These are phyloP conservation scores for Boletus eberwhitei DNA, from an alignment of 768 basidiomycete species.

Conservation along the genomic window DNA sequence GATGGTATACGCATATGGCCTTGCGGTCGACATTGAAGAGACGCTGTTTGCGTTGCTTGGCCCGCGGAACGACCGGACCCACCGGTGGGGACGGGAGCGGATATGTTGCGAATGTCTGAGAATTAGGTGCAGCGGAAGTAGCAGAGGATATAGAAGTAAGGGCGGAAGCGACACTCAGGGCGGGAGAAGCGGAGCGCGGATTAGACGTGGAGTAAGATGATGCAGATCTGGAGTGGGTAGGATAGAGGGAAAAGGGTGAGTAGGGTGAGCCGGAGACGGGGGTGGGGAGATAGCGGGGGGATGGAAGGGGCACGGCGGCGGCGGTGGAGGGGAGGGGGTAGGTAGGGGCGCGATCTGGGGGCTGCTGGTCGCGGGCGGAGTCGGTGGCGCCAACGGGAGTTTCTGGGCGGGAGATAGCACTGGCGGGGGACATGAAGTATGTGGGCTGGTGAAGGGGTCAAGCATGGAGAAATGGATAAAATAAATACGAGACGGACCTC, in stretches of 20 bases:
- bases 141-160: conserved; percentile 51
- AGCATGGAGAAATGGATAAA: not conserved
- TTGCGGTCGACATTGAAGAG: conserved; percentile 74
- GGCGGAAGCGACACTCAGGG: conserved; percentile 53
- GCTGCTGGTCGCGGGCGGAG: conserved; percentile 28
- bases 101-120: conserved; percentile 29
- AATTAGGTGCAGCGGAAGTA: conserved; percentile 29
- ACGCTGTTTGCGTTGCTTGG: conserved; percentile 66
- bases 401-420: conserved; percentile 37
- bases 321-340: conserved; percentile 18
- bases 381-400: conserved; percentile 37
- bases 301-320: conserved; percentile 31
- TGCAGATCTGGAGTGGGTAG: conserved; percentile 45
- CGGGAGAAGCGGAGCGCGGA: conserved; percentile 59
- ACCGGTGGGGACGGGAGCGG: conserved; percentile 28
- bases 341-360: conserved; percentile 34
- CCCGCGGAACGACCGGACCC: conserved; percentile 32
- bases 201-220: conserved; percentile 44
- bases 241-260: conserved; percentile 42
- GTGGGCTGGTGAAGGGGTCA: conserved; percentile 23
- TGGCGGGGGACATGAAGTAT: conserved; percentile 38
- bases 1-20: conserved; percentile 66
- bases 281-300: conserved; percentile 44
- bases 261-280: conserved; percentile 46
- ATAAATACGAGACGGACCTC: conserved; percentile 20